Evolutionary conservation across 257 asterid species (phyloP).

Genomic region (Coffea canephora): DNA sequence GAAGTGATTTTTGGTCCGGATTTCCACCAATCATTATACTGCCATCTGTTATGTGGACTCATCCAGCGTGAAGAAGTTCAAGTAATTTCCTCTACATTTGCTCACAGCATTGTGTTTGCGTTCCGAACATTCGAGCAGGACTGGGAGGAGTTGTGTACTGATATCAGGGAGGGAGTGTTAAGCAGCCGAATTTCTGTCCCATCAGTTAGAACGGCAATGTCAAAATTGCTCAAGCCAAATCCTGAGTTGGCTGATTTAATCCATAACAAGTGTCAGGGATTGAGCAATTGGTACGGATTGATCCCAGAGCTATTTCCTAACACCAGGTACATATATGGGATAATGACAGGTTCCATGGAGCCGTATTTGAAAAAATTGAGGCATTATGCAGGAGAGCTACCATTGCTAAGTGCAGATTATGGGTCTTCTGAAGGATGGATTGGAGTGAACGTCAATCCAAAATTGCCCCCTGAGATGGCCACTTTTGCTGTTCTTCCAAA

Average conservation of each 20-base stretch:
- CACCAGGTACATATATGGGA: slow-evolving; percentile 69
- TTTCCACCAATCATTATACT: slow-evolving; percentile 77
- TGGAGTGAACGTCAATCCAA: slow-evolving; percentile 76
- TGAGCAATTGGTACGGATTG: slow-evolving; percentile 77
- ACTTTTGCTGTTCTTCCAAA: slow-evolving; percentile 81
- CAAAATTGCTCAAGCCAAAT: slow-evolving; percentile 58
- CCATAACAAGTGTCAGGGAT: slow-evolving; percentile 38
- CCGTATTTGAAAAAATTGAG: slow-evolving; percentile 78
- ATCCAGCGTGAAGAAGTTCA: slow-evolving; percentile 63
- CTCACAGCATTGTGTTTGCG: slow-evolving; percentile 86
- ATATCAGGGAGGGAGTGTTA: slow-evolving; percentile 69
- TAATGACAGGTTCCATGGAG: slow-evolving; percentile 98
- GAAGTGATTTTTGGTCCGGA: slow-evolving; percentile 94
- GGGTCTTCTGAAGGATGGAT: slow-evolving; percentile 98
- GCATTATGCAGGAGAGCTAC: slow-evolving; percentile 80
- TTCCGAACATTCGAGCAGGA: slow-evolving; percentile 71
- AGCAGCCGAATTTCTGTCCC: slow-evolving; percentile 63
- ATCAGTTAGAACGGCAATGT: slow-evolving; percentile 57
- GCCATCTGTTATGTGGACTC: slow-evolving; percentile 87
- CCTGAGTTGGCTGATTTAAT: slow-evolving; percentile 62
- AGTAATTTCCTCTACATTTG: slow-evolving; percentile 82
- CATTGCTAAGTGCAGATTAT: slow-evolving; percentile 80
- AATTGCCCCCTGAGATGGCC: slow-evolving; percentile 64
- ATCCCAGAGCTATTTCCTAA: slow-evolving; percentile 72
- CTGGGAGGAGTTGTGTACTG: slow-evolving; percentile 71